A percentile compares a stretch with the other conserved stretches of the same genome.
Conservation (phyloP, 306 rosid species). For the Sechiopsis laciniata region DNA sequence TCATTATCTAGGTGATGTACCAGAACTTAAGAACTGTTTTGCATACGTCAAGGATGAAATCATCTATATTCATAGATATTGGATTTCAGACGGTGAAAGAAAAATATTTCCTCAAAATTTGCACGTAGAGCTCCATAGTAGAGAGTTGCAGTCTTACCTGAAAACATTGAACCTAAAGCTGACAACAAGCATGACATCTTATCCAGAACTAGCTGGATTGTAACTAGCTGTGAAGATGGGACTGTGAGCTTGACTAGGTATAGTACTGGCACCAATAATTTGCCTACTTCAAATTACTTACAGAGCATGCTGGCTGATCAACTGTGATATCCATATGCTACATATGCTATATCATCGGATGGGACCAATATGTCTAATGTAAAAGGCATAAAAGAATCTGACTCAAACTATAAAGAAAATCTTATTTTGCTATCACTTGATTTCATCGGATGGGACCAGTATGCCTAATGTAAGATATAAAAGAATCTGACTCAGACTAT, state of each 20-base stretch:
- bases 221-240: slow-evolving; percentile 96
- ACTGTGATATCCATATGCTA: slow-evolving; percentile 82
- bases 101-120: slow-evolving; percentile 63
- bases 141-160: slow-evolving; percentile 82
- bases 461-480: slow-evolving; percentile 26
- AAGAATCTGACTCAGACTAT: slow-evolving; percentile 29
- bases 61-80: slow-evolving; percentile 58
- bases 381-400: slow-evolving; percentile 23
- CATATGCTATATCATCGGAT: slow-evolving; percentile 55
- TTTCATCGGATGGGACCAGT: slow-evolving; percentile 35
- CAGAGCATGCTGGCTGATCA: slow-evolving; percentile 95
- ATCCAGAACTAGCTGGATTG: slow-evolving; percentile 64
- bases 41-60: slow-evolving; percentile 91
- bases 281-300: slow-evolving; percentile 83
- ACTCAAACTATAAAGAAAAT: slow-evolving; percentile 38
- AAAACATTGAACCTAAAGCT: slow-evolving; percentile 36
- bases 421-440: slow-evolving; percentile 20
- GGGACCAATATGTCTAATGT: slow-evolving; percentile 21
- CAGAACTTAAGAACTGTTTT: slow-evolving; percentile 74
- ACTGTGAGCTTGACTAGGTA: slow-evolving; percentile 90
- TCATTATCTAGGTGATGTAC: slow-evolving; percentile 70
- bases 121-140: slow-evolving; percentile 87
- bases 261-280: slow-evolving; percentile 48
- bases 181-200: slow-evolving; percentile 25
- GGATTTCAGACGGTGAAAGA: slow-evolving; percentile 42